Conservation (phyloP, 2,329 filamentous ascomycete species). For the Exophiala aquamarina region DNA sequence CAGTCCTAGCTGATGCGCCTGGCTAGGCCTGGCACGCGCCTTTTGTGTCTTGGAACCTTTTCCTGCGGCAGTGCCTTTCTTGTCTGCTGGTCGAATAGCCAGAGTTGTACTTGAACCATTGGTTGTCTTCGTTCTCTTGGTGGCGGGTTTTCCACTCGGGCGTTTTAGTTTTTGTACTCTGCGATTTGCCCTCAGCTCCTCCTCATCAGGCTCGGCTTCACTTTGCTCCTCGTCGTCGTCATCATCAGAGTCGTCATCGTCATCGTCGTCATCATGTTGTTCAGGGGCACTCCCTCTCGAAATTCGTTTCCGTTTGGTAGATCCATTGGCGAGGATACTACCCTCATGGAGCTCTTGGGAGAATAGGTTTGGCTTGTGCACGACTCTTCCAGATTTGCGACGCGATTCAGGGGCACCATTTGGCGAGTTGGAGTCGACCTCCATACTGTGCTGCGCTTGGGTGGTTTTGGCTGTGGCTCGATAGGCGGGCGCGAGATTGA, state of each 20-base stretch:
- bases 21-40: constrained; percentile 51
- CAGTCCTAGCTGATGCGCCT: constrained; percentile 55
- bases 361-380: constrained; percentile 44
- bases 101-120: constrained; percentile 48
- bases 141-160: constrained; percentile 42
- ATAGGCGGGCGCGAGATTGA: too few relatives aligned
- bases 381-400: constrained; percentile 45
- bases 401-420: constrained; percentile 28
- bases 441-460: constrained; percentile 3
- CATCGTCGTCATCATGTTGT: constrained; percentile 30
- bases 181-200: constrained; percentile 48
- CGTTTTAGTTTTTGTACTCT: constrained; percentile 37
- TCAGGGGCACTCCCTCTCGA: constrained; percentile 36
- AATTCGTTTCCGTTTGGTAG: constrained; percentile 53
- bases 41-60: constrained; percentile 49
- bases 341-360: constrained; percentile 37
- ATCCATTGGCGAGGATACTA: constrained; percentile 29
- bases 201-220: constrained; percentile 45
- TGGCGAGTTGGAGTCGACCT: constrained; percentile 24
- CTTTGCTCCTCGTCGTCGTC: constrained; percentile 28
- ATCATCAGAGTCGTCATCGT: constrained; percentile 27
- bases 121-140: constrained; percentile 58
- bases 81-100: constrained; percentile 54
- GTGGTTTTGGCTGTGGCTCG: too few relatives aligned
- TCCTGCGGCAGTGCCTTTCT: constrained; percentile 36